A percentile compares a stretch with the other conserved stretches of the same genome.
phyloP scores from a whole-genome alignment of 345 rosid species.

The Abelmoschus esculentus region DNA sequence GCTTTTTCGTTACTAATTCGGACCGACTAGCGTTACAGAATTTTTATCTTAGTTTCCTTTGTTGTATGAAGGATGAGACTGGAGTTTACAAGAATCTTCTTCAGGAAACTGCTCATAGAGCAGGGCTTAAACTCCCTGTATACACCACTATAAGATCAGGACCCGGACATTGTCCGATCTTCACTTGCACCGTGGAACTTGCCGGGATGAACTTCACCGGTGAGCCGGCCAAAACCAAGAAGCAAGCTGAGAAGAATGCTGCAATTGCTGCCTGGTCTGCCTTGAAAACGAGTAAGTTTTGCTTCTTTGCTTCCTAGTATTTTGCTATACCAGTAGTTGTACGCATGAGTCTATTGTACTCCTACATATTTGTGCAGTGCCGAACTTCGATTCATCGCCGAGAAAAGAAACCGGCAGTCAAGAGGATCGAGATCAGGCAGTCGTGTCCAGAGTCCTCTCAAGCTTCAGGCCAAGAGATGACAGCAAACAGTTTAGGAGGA shows the following conservation, averaged over 20 bases:
- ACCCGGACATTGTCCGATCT: slow-evolving; percentile 58
- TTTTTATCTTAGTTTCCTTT: neutral
- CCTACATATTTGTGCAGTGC: slow-evolving; percentile 34
- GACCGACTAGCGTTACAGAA: rapidly evolving
- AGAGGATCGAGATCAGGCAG: slow-evolving; percentile 50
- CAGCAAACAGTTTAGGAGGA: slow-evolving; percentile 28
- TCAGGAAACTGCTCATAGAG: slow-evolving; percentile 74
- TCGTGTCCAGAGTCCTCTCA: slow-evolving; percentile 49
- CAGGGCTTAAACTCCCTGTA: slow-evolving; percentile 58
- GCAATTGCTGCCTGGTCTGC: slow-evolving; percentile 73
- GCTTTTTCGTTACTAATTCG: too few relatives aligned
- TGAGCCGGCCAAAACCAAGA: slow-evolving; percentile 63
- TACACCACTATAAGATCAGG: slow-evolving; percentile 69
- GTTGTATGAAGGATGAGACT: slow-evolving; percentile 55
- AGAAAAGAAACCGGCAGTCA: slow-evolving; percentile 26
- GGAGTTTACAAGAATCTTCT: slow-evolving; percentile 71
- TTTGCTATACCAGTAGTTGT: too few relatives aligned
- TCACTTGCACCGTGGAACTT: slow-evolving; percentile 53
- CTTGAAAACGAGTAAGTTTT: slow-evolving; percentile 39
- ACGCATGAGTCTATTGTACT: neutral
- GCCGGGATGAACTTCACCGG: slow-evolving; percentile 62
- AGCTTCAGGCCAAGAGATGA: slow-evolving; percentile 43
- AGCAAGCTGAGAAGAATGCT: slow-evolving; percentile 79
- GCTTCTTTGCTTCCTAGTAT: neutral
- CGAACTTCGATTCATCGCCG: slow-evolving; percentile 29